Base-by-base conservation (phyloP, 306 rosid genomes). In the Prunus fruticosa region DNA sequence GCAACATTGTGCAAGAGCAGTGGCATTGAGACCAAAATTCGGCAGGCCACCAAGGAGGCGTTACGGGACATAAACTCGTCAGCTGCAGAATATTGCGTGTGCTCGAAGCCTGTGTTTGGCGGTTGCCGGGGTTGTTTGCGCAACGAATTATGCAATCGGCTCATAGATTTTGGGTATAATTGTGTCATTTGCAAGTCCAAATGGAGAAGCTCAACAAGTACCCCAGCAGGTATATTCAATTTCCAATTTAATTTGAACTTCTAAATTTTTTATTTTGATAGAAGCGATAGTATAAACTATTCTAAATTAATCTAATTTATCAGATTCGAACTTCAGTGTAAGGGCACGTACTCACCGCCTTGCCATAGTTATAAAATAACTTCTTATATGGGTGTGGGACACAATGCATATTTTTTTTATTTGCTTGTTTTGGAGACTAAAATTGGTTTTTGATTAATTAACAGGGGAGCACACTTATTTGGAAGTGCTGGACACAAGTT, bases 391-490 rank as follows among this genome's bases (percentile, higher is more conserved):
- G 9, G 8, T 34, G 8, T 38, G 43, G 43, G 43, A 38, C 43
- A 38, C 43, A 38, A 7, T 38, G 9, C 43, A 38, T 38, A 1
- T 1, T 38, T 38, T 6, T 34, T 38, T 38, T 0, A n/a, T 52
- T 16, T 47, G 51, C 51, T 47, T 47, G 51, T 47, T 12, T 10
- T 2, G 51, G 51, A 16, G 51, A 3, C 50, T 47, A 14, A 14
- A 52, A 6, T 18, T 52, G 15, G 15, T 52, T 16, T 14, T 14
- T 64, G 20, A 6, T 0, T 28, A 22, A 4, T 58, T 77, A 68
- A 4, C 83, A 91, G 98, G 98, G 12, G 91, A 91, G 22, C 98
- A 93, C 67, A 77, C 82, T 4, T 93, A 84, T 45, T 64, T 93
- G 78, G 97, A 91, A 82, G 97, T 89, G 71, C 78, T 60, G 11